phyloP scores from a whole-genome alignment of 108 stramenopile genomes.

The Cyclotella sp. region DNA sequence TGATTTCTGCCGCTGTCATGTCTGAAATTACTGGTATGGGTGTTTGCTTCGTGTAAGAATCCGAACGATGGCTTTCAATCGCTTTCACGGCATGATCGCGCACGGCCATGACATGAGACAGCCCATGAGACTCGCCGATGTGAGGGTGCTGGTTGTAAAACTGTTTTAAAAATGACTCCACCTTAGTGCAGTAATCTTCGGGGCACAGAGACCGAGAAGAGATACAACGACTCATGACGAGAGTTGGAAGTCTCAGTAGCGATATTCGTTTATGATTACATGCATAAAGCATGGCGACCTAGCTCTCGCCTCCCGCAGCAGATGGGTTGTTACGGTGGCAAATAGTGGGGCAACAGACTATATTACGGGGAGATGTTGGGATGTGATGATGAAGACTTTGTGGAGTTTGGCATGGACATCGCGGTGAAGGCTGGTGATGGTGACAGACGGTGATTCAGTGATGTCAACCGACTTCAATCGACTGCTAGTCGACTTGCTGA shows the following conservation, averaged over 20 bases:
- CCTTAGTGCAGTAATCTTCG: conserved; percentile 10
- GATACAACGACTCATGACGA: not conserved
- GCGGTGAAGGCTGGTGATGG: no score
- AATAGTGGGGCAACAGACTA: no score
- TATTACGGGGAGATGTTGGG: no score
- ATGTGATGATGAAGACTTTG: no score
- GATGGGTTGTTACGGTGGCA: no score
- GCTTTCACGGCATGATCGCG: conserved; percentile 56
- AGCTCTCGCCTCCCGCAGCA: no score
- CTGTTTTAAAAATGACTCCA: conserved; percentile 5
- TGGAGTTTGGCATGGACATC: no score
- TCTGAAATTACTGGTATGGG: conserved; percentile 8
- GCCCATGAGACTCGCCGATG: conserved; percentile 70
- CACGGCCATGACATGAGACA: conserved; percentile 59
- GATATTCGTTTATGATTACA: no score
- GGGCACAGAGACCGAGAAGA: not conserved
- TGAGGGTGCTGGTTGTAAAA: conserved; percentile 54
- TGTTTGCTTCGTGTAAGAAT: not conserved
- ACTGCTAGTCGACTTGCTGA: no score
- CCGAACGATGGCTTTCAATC: conserved; percentile 22
- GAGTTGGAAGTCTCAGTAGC: not conserved
- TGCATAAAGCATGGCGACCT: no score
- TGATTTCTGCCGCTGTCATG: conserved; percentile 48
- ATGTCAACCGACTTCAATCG: no score
- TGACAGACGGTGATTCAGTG: no score